These are phyloP conservation scores for Tolypocladium pustulatum DNA, from an alignment of 2,329 filamentous ascomycete species.

Conservation along the genomic window DNA sequence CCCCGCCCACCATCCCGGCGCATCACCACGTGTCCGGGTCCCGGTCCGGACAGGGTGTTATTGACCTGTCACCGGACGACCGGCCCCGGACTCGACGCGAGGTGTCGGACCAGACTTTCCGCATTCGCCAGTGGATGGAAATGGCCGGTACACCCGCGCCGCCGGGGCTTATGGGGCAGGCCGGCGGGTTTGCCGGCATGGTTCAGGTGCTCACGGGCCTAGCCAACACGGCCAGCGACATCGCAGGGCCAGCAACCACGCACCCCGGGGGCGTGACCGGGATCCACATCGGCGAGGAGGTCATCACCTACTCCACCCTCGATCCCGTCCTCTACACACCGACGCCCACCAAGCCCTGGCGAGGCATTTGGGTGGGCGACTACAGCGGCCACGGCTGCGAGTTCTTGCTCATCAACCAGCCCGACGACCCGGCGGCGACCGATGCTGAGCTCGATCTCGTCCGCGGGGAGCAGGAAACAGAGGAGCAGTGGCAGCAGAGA, in stretches of 20 bases:
- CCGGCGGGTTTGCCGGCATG: slow-evolving; percentile 11
- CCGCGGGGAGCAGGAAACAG: slow-evolving; percentile 29
- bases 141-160: slow-evolving; percentile 31
- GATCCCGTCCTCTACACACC: slow-evolving; percentile 69
- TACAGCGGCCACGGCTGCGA: slow-evolving; percentile 84
- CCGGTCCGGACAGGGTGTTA: slow-evolving; percentile 12
- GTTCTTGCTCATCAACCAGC: slow-evolving; percentile 74
- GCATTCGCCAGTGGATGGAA: slow-evolving; percentile 67
- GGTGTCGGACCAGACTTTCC: slow-evolving; percentile 60
- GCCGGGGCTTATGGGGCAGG: slow-evolving; percentile 18
- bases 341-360: slow-evolving; percentile 68
- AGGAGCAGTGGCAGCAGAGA: slow-evolving; percentile 33
- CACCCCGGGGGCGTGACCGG: slow-evolving; percentile 17
- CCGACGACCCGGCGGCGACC: slow-evolving; percentile 32
- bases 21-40: slow-evolving; percentile 36
- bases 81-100: slow-evolving; percentile 42
- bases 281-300: slow-evolving; percentile 41
- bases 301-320: slow-evolving; percentile 60
- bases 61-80: slow-evolving; percentile 16
- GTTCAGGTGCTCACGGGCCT: slow-evolving; percentile 7
- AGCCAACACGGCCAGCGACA: neutral
- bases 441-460: slow-evolving; percentile 30
- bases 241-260: neutral
- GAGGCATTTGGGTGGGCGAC: slow-evolving; percentile 88
- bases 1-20: slow-evolving; percentile 60